Conservation (phyloP, 1,139 yeast genomes). For the Ashbya aceris region DNA sequence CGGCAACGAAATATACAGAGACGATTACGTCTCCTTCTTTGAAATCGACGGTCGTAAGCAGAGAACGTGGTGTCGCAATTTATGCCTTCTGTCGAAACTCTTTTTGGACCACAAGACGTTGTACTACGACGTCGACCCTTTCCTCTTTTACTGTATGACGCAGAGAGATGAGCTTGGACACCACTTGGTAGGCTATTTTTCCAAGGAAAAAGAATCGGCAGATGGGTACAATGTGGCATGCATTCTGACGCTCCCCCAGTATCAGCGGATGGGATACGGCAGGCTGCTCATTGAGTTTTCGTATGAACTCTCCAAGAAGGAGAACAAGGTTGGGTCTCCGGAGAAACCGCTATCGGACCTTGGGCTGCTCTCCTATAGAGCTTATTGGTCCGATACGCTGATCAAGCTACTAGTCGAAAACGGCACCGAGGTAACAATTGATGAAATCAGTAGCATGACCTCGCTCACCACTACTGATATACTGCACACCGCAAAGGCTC, state of each 20-base stretch:
- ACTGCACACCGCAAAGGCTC: constrained; percentile 81
- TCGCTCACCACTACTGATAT: constrained; percentile 97
- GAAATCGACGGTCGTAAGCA: constrained; percentile 96
- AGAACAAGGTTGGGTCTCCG: constrained; percentile 88
- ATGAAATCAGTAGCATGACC: constrained; percentile 76
- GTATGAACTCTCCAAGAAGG: constrained; percentile 78
- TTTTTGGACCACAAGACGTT: constrained; percentile 92
- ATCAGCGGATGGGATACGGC: constrained; percentile 93
- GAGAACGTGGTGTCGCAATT: constrained; percentile 92
- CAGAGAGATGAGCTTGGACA: constrained; percentile 80
- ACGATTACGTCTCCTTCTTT: constrained; percentile 75
- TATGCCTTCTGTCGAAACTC: constrained; percentile 78
- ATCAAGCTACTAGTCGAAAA: constrained; percentile 64
- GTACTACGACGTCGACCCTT: constrained; percentile 96
- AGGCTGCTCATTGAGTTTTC: constrained; percentile 86
- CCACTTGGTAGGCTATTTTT: constrained; percentile 91
- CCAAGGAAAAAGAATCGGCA: constrained; percentile 92
- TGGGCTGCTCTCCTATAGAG: constrained; percentile 87
- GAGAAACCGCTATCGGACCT: constrained; percentile 94
- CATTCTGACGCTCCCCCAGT: constrained; percentile 89
- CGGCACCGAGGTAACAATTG: constrained; percentile 72
- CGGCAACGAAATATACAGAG: constrained; percentile 93
- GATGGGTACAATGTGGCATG: constrained; percentile 97
- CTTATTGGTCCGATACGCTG: constrained; percentile 91
- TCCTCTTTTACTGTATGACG: constrained; percentile 91